These are phyloP conservation scores for Hypoxylon sp. DNA, from an alignment of 2,329 filamentous ascomycete genomes.

Conservation along the genomic window DNA sequence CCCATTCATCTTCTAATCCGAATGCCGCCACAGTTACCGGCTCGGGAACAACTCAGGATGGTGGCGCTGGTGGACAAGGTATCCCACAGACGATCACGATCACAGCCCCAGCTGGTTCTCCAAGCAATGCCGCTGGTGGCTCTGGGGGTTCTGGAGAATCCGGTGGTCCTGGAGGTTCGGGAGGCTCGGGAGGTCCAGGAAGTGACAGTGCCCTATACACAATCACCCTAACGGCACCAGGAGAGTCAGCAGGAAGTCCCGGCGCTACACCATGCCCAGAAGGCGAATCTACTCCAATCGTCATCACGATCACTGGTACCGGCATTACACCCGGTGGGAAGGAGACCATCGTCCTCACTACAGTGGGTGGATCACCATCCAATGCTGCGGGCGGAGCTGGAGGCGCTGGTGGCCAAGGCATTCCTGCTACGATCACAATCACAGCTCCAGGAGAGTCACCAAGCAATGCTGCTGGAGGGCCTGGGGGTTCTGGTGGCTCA, in stretches of 20 bases:
- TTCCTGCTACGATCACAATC: conserved; percentile 41
- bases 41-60: conserved; percentile 27
- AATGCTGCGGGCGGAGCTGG: conserved; percentile 30
- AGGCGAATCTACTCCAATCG: conserved; percentile 23
- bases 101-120: conserved; percentile 36
- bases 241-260: conserved; percentile 18
- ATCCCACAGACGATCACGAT: conserved; percentile 40
- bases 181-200: conserved; percentile 27
- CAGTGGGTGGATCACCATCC: conserved; percentile 25
- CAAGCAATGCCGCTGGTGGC: conserved; percentile 33
- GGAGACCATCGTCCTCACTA: conserved; percentile 38
- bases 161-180: conserved; percentile 28
- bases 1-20: conserved; percentile 12
- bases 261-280: conserved; percentile 25
- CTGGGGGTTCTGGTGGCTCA: conserved; percentile 28
- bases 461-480: conserved; percentile 30
- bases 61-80: conserved; percentile 25
- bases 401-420: conserved; percentile 29
- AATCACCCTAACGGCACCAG: conserved; percentile 30
- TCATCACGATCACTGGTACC: conserved; percentile 37
- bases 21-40: conserved; percentile 28
- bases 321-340: conserved; percentile 31
- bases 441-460: conserved; percentile 36
- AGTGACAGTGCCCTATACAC: conserved; percentile 28
- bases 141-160: conserved; percentile 23